These are phyloP conservation scores for Macrolepiota fuliginosa DNA, from an alignment of 768 basidiomycete genomes.

Conservation along the genomic window DNA sequence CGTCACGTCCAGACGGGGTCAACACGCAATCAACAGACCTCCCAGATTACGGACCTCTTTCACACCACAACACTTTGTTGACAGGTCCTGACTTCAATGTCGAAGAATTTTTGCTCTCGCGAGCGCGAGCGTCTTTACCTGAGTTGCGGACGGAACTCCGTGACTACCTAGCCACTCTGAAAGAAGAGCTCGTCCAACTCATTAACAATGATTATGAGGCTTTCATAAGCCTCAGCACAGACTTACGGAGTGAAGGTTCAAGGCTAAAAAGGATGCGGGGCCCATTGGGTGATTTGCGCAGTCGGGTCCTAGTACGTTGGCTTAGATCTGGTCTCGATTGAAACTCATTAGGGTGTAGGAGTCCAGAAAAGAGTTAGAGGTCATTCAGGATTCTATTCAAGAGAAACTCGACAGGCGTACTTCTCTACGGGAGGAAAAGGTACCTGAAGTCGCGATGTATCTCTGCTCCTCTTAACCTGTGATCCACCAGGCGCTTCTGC, in stretches of 20 bases:
- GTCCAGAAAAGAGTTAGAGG: slow-evolving; percentile 60
- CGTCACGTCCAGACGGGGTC: slow-evolving; percentile 12
- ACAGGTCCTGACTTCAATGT: slow-evolving; percentile 69
- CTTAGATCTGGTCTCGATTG: not conserved
- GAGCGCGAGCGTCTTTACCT: slow-evolving; percentile 79
- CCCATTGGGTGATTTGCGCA: slow-evolving; percentile 63
- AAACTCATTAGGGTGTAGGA: slow-evolving; percentile 34
- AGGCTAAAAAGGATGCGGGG: slow-evolving; percentile 64
- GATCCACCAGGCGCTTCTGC: slow-evolving; percentile 64
- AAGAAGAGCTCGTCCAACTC: slow-evolving; percentile 91
- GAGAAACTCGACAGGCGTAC: slow-evolving; percentile 76
- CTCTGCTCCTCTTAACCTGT: slow-evolving; percentile 3
- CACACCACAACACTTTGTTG: slow-evolving; percentile 77
- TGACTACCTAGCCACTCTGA: slow-evolving; percentile 77
- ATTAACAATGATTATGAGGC: slow-evolving; percentile 99
- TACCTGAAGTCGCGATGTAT: slow-evolving; percentile 22
- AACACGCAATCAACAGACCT: slow-evolving; percentile 41
- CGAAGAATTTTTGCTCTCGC: slow-evolving; percentile 85
- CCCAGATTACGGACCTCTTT: slow-evolving; percentile 67
- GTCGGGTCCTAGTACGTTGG: slow-evolving; percentile 63
- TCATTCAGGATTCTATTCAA: slow-evolving; percentile 71
- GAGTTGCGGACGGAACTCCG: slow-evolving; percentile 87
- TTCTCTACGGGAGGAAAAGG: slow-evolving; percentile 84
- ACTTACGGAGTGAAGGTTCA: slow-evolving; percentile 80
- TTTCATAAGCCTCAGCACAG: slow-evolving; percentile 94